Percentiles rank a stretch among this genome's conserved stretches.
Conservation (phyloP, 2,329 filamentous ascomycete species). For the Pezicula neosporulosa region DNA sequence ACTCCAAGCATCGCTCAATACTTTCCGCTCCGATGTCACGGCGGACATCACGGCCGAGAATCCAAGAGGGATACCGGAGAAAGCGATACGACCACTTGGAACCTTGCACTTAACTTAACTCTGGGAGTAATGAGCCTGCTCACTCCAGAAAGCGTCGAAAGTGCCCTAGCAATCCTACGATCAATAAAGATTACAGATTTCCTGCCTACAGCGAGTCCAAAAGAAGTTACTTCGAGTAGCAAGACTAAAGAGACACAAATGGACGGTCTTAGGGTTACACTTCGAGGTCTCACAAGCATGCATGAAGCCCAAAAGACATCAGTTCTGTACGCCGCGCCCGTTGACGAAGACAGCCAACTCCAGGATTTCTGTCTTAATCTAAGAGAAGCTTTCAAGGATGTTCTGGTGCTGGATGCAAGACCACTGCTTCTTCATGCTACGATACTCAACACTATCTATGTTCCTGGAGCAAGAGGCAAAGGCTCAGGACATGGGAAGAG, state of each 20-base stretch:
- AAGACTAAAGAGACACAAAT: background rate
- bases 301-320: constrained; percentile 49
- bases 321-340: constrained; percentile 63
- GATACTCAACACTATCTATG: constrained; percentile 81
- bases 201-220: constrained; percentile 36
- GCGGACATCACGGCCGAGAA: constrained; percentile 29
- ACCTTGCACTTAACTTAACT: constrained; percentile 83
- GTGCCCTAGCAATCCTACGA: constrained; percentile 41
- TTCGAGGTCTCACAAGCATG: constrained; percentile 60
- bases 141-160: constrained; percentile 41
- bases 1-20: constrained; percentile 56
- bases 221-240: constrained; percentile 21
- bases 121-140: constrained; percentile 79
- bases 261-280: constrained; percentile 37
- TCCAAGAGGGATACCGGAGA: constrained; percentile 50
- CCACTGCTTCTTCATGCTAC: constrained; percentile 79
- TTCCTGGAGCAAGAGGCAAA: constrained; percentile 34
- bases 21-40: constrained; percentile 59
- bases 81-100: constrained; percentile 71
- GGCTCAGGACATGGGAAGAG: constrained; percentile 15
- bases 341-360: constrained; percentile 49
- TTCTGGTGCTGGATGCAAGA: constrained; percentile 53
- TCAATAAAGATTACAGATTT: constrained; percentile 38
- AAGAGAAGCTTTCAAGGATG: constrained; percentile 48
- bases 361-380: constrained; percentile 55